Evolutionary conservation across 2,329 filamentous ascomycete species (phyloP), one percentile per base, ranked within the genome.

Genomic region (Penicillium frequentans): DNA sequence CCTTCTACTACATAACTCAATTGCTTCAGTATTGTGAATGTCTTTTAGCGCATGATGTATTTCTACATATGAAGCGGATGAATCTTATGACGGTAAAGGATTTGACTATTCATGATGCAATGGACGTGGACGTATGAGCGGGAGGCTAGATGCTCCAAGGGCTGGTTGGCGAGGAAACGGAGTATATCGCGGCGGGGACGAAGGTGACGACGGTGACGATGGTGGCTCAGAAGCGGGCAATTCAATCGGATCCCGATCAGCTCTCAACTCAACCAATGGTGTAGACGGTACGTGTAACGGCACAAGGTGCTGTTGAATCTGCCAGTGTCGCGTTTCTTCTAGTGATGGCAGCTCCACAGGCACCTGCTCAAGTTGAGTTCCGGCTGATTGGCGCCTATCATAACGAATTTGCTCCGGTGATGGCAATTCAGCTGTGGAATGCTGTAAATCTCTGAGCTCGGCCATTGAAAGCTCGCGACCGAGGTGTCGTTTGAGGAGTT

Each of bases 401-500:
- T 46, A 27, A 10, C 44, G 55, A 21, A 35, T 26, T 23, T 27
- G 44, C 10, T 43, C 31, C 1, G 49, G 49, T 9, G 55, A 56
- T 7, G 44, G 49, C 23, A 56, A 10, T n/a, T 56, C 55, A 1
- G 26, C 49, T 2, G 49, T 39, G 6, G 10, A 31, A 19, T 31
- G 11, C 21, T 52, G 26, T 4, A 45, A 11, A 5, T 43, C 10
- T 26, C 42, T 26, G 14, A 78, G 78, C 52, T 77, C 74, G 5
- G 60, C 48, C 70, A 77, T 70, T 5, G 73, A 68, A 21, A 79
- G 26, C 19, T 77, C 70, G 54, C 75, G 78, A 0, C 78, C 78
- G 26, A 81, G 60, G 69, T 81, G 79, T 39, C 79, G 66, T 67
- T 81, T 81, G 27, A 82, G 67, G 55, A 81, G 56, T 63, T 82